Conservation (phyloP, 768 basidiomycete species). For the Lactarius akahatsu region DNA sequence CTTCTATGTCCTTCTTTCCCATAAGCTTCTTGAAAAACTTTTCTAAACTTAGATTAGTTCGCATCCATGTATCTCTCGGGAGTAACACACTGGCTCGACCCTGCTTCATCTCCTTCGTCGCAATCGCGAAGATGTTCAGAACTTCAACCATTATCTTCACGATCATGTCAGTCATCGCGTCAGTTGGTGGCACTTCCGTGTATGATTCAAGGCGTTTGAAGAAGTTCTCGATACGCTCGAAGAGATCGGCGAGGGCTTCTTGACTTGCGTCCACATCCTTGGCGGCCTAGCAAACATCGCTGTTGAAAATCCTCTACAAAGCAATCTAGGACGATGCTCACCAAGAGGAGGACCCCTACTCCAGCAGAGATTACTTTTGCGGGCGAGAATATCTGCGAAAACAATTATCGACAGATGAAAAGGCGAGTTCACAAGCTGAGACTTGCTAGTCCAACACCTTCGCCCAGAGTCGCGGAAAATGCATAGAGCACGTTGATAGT, state of each 20-base stretch:
- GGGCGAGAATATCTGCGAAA: not conserved
- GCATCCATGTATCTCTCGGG: not conserved
- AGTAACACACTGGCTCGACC: not conserved
- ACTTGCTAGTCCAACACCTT: not conserved
- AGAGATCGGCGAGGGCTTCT: not conserved
- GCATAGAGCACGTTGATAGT: not conserved
- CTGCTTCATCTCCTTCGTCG: not conserved
- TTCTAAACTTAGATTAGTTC: not conserved
- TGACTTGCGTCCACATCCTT: not conserved
- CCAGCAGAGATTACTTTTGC: too few relatives aligned
- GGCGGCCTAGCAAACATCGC: not conserved
- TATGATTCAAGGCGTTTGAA: not conserved
- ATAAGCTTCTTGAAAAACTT: too few relatives aligned
- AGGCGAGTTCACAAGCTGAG: not conserved
- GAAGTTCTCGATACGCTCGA: not conserved
- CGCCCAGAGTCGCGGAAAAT: not conserved
- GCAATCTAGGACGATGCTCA: not conserved
- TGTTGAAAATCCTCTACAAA: not conserved
- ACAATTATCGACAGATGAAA: not conserved
- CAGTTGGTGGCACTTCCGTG: not conserved
- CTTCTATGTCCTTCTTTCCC: too few relatives aligned
- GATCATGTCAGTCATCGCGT: too few relatives aligned
- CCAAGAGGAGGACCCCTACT: not conserved
- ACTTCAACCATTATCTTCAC: too few relatives aligned
- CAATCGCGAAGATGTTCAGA: too few relatives aligned